Percentiles rank a stretch among this genome's conserved stretches.
These are phyloP conservation scores for Penicillium taxi DNA, from an alignment of 495 filamentous ascomycete species.

Conservation along the genomic window DNA sequence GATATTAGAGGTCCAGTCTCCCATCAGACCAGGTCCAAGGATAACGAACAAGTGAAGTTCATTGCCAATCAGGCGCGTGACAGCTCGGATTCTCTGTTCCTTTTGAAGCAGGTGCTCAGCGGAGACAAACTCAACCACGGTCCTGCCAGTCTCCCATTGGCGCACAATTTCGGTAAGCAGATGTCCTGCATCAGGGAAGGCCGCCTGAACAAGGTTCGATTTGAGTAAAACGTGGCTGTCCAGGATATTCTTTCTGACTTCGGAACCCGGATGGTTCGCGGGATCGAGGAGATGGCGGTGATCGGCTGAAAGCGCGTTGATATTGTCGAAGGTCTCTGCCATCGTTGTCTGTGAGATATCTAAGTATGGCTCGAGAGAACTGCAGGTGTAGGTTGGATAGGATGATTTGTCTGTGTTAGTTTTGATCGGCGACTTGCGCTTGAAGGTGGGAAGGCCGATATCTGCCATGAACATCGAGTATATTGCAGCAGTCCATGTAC, in stretches of 20 bases:
- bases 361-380: conserved; percentile 2
- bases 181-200: conserved; percentile 1
- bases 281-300: neutral
- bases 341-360: conserved; percentile 2
- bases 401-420: neutral
- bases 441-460: neutral
- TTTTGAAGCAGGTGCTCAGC: conserved; percentile 2
- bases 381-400: neutral
- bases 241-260: conserved; percentile 1
- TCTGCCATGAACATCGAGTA: conserved; percentile 2
- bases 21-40: neutral
- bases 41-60: conserved; percentile 1
- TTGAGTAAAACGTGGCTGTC: neutral
- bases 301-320: neutral
- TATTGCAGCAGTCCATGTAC: conserved; percentile 2
- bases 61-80: neutral
- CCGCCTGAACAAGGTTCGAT: neutral
- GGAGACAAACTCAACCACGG: conserved; percentile 2
- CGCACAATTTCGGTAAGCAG: neutral
- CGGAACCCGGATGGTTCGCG: neutral
- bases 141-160: conserved; percentile 1
- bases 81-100: conserved; percentile 1
- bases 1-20: conserved; percentile 1
- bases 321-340: conserved; percentile 2
- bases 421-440: neutral